Evolutionary conservation across 2,329 filamentous ascomycete genomes (phyloP).

Genomic region (Hypoxylon sp.): DNA sequence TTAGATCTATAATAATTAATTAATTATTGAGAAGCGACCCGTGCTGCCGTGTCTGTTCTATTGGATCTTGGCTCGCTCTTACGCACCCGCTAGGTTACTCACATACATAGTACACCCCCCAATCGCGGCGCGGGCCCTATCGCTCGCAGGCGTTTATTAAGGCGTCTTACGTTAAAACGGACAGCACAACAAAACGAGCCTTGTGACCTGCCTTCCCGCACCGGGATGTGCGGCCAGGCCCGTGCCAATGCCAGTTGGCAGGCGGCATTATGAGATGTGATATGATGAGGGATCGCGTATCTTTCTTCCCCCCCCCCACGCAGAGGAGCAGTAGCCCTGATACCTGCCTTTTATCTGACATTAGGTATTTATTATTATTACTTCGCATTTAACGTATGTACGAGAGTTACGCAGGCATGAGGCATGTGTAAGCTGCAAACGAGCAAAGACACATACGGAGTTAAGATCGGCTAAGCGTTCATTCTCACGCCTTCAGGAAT

Average conservation of each 20-base stretch:
- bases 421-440: constrained; percentile 2
- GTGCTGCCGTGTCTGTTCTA: no score
- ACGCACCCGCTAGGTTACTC: background rate
- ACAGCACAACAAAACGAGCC: constrained; percentile 26
- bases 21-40: background rate
- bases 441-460: background rate
- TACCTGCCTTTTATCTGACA: background rate
- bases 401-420: background rate
- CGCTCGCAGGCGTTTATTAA: constrained; percentile 23
- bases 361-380: background rate
- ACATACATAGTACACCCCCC: background rate
- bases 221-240: constrained; percentile 40
- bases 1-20: background rate
- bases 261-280: constrained; percentile 35
- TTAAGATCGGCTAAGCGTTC: background rate
- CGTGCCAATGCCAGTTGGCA: constrained; percentile 38
- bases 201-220: constrained; percentile 38
- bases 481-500: background rate
- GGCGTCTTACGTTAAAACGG: constrained; percentile 40
- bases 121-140: constrained; percentile 27
- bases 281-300: constrained; percentile 20
- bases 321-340: constrained; percentile 14
- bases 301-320: constrained; percentile 31
- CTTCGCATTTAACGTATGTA: background rate
- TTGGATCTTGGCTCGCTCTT: constrained; percentile 11